These are phyloP conservation scores for Jatropha podagrica DNA, from an alignment of 441 rosid species.

Conservation along the genomic window DNA sequence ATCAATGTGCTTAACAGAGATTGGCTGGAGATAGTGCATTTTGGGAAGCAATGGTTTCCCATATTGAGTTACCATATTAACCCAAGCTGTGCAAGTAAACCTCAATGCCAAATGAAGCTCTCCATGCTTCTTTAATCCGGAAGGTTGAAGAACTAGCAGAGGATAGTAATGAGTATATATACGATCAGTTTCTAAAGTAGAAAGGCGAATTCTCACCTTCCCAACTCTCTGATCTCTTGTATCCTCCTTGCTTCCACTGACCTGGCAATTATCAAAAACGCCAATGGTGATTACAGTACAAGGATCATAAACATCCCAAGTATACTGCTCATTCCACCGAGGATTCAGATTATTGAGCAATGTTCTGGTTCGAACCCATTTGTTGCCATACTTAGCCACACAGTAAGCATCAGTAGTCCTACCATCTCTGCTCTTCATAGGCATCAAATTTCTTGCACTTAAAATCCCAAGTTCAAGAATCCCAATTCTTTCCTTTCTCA, in stretches of 20 bases:
- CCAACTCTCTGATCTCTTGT: constrained; percentile 48
- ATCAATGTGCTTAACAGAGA: constrained; percentile 31
- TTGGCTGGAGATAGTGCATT: constrained; percentile 40
- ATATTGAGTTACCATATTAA: constrained; percentile 32
- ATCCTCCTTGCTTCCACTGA: constrained; percentile 63
- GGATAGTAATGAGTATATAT: constrained; percentile 55
- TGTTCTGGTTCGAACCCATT: constrained; percentile 58
- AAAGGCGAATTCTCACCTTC: constrained; percentile 54
- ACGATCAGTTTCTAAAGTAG: constrained; percentile 47
- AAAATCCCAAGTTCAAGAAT: constrained; percentile 51
- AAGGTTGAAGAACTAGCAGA: constrained; percentile 21
- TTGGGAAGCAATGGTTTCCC: constrained; percentile 39
- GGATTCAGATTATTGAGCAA: constrained; percentile 46
- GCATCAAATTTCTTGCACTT: constrained; percentile 42
- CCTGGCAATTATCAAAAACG: constrained; percentile 51
- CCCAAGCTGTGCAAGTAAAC: constrained; percentile 38
- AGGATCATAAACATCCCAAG: constrained; percentile 69
- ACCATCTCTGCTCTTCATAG: constrained; percentile 43
- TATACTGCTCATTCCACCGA: constrained; percentile 61
- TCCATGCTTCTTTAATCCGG: constrained; percentile 34
- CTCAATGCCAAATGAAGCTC: constrained; percentile 37
- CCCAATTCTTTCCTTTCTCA: constrained; percentile 43
- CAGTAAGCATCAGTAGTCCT: constrained; percentile 50
- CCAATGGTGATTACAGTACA: constrained; percentile 53
- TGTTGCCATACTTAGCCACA: constrained; percentile 54